Conservation (phyloP, 75 land plant species). For the Gnetum montanum region DNA sequence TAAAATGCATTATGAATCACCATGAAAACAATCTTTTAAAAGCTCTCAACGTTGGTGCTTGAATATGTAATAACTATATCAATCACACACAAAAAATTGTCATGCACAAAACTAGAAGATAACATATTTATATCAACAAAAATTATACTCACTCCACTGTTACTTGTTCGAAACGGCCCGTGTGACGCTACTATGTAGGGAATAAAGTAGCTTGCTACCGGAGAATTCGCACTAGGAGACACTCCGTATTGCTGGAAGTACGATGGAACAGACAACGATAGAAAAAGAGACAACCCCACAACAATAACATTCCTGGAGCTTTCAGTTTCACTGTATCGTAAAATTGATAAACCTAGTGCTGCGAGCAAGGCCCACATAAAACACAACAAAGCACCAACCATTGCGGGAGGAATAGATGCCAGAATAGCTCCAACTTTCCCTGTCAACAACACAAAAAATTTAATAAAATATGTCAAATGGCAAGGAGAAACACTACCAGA, state of each 20-base stretch:
- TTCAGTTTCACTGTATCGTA: conserved; percentile 90
- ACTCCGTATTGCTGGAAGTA: conserved; percentile 89
- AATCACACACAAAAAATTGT: no score
- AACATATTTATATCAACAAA: no score
- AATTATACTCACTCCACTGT: conserved; percentile 54
- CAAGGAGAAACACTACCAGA: not conserved
- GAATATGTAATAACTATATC: no score
- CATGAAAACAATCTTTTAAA: no score
- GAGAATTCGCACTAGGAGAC: conserved; percentile 31
- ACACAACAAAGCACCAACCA: conserved; percentile 79
- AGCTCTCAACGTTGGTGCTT: no score
- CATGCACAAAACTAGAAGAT: no score
- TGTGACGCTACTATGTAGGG: conserved; percentile 87
- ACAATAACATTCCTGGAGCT: conserved; percentile 94
- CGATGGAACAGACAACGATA: conserved; percentile 85
- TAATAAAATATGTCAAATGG: not conserved
- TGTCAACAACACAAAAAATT: conserved; percentile 21
- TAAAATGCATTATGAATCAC: no score
- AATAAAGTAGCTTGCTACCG: conserved; percentile 74
- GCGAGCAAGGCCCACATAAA: conserved; percentile 95
- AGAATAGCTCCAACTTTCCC: conserved; percentile 93
- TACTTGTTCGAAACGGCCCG: conserved; percentile 66
- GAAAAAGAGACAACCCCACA: conserved; percentile 82
- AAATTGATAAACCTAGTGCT: conserved; percentile 82
- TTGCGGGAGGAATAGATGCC: conserved; percentile 88